A percentile compares a stretch with the other conserved stretches of the same genome.
Evolutionary conservation across 2,329 filamentous ascomycete species (phyloP).

Genomic region (Camptophora hylomeconis): DNA sequence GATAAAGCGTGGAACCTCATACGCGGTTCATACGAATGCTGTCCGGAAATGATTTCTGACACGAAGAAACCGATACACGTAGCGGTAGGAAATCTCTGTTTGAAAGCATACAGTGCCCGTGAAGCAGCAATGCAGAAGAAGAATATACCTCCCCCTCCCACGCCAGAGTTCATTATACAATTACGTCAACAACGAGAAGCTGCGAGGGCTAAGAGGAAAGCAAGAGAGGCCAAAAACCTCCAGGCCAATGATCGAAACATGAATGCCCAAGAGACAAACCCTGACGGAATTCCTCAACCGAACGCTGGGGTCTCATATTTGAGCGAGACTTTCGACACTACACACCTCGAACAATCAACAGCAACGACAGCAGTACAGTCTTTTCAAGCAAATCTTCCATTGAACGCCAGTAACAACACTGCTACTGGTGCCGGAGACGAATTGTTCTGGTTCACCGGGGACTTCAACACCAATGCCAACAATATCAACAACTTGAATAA

Average conservation of each 20-base stretch:
- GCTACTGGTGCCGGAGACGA: background rate
- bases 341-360: too few relatives aligned
- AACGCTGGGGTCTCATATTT: too few relatives aligned
- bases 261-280: too few relatives aligned
- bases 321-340: too few relatives aligned
- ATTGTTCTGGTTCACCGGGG: background rate
- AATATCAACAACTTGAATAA: background rate
- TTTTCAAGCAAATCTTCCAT: too few relatives aligned
- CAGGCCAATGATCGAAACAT: constrained; percentile 1
- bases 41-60: constrained; percentile 16
- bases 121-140: constrained; percentile 11
- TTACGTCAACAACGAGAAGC: constrained; percentile 16
- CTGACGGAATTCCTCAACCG: too few relatives aligned
- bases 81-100: constrained; percentile 22
- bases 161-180: constrained; percentile 14
- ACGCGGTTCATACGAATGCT: constrained; percentile 23
- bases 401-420: background rate
- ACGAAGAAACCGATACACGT: constrained; percentile 19
- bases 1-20: constrained; percentile 24
- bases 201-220: constrained; percentile 12
- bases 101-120: constrained; percentile 20
- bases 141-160: constrained; percentile 1
- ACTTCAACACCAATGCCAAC: constrained; percentile 3
- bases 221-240: constrained; percentile 1
- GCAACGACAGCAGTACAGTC: too few relatives aligned